These are phyloP conservation scores for Naematelia aurantialba DNA, from an alignment of 768 basidiomycete genomes.

Conservation along the genomic window DNA sequence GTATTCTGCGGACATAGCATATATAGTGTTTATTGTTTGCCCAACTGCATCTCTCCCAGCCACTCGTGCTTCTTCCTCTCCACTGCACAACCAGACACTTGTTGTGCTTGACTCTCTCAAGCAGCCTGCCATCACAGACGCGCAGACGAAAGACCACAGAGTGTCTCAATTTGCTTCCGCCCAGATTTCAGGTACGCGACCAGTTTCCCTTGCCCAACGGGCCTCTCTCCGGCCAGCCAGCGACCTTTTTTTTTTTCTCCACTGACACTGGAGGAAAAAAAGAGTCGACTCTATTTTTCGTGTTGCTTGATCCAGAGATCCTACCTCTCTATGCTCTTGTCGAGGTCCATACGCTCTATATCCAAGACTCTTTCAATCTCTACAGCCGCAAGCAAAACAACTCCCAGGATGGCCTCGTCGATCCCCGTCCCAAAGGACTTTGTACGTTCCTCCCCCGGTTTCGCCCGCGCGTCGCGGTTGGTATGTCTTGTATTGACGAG, in stretches of 20 bases:
- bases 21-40: too few relatives aligned
- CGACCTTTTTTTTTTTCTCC: too few relatives aligned
- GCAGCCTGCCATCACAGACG: too few relatives aligned
- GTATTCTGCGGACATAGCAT: too few relatives aligned
- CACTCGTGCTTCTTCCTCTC: neutral
- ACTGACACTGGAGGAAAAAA: neutral
- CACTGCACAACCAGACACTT: too few relatives aligned
- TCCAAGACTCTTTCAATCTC: slow-evolving; percentile 1
- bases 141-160: too few relatives aligned
- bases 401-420: slow-evolving; percentile 48
- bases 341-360: neutral
- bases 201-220: too few relatives aligned
- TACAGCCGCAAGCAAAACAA: slow-evolving; percentile 8
- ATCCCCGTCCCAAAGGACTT: slow-evolving; percentile 53
- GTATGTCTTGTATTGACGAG: too few relatives aligned
- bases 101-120: too few relatives aligned
- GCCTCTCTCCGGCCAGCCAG: too few relatives aligned
- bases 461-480: too few relatives aligned
- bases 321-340: neutral
- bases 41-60: neutral
- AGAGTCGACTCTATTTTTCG: neutral
- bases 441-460: too few relatives aligned
- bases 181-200: neutral
- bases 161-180: neutral
- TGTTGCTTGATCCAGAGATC: neutral